Conservation (phyloP, 129 eudicot genomes). For the Logfia minima region DNA sequence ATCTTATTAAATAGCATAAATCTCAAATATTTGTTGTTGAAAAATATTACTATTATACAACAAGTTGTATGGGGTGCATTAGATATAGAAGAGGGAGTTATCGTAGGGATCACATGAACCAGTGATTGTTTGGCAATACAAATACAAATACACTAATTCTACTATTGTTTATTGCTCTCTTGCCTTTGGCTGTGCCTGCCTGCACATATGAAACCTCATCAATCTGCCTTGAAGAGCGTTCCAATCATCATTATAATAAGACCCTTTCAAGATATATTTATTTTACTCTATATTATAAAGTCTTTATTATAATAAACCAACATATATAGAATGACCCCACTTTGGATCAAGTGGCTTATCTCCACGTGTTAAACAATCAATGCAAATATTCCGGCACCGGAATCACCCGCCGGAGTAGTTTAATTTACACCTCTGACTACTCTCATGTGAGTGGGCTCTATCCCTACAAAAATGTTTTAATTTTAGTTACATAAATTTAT, state of each 20-base stretch:
- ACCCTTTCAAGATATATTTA: slow-evolving; percentile 23
- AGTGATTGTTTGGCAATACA: slow-evolving; percentile 32
- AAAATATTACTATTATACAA: neutral
- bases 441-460: slow-evolving; percentile 65
- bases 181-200: slow-evolving; percentile 18
- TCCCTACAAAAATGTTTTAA: slow-evolving; percentile 24
- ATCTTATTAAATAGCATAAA: too few relatives aligned
- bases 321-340: slow-evolving; percentile 16
- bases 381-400: slow-evolving; percentile 36
- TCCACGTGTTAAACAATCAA: slow-evolving; percentile 39
- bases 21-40: too few relatives aligned
- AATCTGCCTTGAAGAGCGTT: slow-evolving; percentile 67
- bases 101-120: slow-evolving; percentile 51
- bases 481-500: neutral
- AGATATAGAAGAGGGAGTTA: slow-evolving; percentile 19
- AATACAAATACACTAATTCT: slow-evolving; percentile 8
- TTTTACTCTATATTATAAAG: neutral
- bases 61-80: slow-evolving; percentile 32
- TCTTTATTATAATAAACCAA: neutral
- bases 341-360: slow-evolving; percentile 33
- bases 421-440: slow-evolving; percentile 47
- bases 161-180: slow-evolving; percentile 9
- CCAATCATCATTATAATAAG: slow-evolving; percentile 39
- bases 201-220: slow-evolving; percentile 48
- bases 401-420: slow-evolving; percentile 23